phyloP scores from a whole-genome alignment of 164 flowering plant genomes.

The Warburgia ugandensis region DNA sequence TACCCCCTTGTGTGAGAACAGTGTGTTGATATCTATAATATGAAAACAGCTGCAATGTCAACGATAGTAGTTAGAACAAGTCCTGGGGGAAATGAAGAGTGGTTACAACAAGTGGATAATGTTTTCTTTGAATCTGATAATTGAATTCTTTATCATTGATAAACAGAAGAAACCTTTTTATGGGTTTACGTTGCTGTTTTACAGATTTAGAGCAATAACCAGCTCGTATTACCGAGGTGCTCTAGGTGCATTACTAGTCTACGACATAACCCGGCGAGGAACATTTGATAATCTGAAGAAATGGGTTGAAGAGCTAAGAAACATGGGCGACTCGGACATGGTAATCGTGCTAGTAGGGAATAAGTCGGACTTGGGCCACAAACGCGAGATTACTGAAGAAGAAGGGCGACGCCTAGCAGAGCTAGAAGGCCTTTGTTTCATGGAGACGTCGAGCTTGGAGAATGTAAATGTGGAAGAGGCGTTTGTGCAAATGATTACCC shows the following conservation, averaged over 20 bases:
- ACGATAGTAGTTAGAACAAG: too few species aligned
- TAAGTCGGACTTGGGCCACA: constrained; percentile 44
- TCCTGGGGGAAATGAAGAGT: too few species aligned
- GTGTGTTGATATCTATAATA: too few species aligned
- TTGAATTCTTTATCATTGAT: too few species aligned
- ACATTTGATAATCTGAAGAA: constrained; percentile 47
- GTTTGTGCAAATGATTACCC: constrained; percentile 45
- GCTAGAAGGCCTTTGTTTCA: constrained; percentile 46
- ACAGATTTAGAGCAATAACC: constrained; percentile 75
- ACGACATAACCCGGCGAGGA: constrained; percentile 57
- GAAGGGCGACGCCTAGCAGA: constrained; percentile 57
- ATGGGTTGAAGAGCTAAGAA: constrained; percentile 62
- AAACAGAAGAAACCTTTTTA: too few species aligned
- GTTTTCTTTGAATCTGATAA: too few species aligned
- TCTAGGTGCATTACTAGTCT: constrained; percentile 62
- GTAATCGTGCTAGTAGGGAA: constrained; percentile 68
- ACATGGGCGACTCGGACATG: constrained; percentile 39
- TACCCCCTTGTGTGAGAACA: too few species aligned
- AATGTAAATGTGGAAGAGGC: constrained; percentile 58
- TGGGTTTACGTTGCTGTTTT: not conserved
- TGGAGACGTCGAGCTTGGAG: constrained; percentile 25
- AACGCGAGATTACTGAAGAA: constrained; percentile 42
- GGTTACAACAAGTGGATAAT: too few species aligned
- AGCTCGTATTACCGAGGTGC: constrained; percentile 87
- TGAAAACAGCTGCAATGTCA: too few species aligned